Evolutionary conservation across 148 eudicot genomes (phyloP).

Genomic region (Selenicereus undatus): DNA sequence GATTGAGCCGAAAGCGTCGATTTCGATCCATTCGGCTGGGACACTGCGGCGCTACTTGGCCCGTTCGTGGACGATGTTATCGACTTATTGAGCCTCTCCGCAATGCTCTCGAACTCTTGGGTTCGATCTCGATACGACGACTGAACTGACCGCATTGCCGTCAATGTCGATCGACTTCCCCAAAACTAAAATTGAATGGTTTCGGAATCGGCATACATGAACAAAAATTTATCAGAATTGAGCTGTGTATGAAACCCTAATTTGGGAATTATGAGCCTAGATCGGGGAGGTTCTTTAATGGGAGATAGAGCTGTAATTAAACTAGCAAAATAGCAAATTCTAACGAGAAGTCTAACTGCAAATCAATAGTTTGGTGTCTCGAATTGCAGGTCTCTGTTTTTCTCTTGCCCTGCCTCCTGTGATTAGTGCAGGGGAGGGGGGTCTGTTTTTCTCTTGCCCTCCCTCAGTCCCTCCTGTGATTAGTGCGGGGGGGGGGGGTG

Average conservation of each 20-base stretch:
- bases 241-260: conserved; percentile 7
- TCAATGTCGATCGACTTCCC: background rate
- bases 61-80: conserved; percentile 13
- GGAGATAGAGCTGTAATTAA: background rate
- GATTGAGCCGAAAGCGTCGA: conserved; percentile 51
- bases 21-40: conserved; percentile 37
- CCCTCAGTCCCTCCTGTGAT: too few species aligned
- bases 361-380: too few species aligned
- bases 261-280: conserved; percentile 4
- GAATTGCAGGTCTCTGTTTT: background rate
- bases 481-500: background rate
- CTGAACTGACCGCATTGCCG: conserved; percentile 36
- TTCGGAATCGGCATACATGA: background rate
- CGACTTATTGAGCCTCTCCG: conserved; percentile 48
- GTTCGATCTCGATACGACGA: conserved; percentile 78
- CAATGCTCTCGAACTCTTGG: conserved; percentile 51
- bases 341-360: background rate
- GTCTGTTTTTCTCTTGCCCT: too few species aligned
- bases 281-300: background rate
- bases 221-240: background rate
- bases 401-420: background rate
- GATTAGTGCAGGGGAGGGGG: background rate
- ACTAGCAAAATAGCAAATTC: background rate
- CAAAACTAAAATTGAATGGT: background rate
- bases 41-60: conserved; percentile 30